A percentile compares a stretch with the other conserved stretches of the same genome.
Evolutionary conservation across 495 filamentous ascomycete species (phyloP).

Genomic region (Daldinia childiae): DNA sequence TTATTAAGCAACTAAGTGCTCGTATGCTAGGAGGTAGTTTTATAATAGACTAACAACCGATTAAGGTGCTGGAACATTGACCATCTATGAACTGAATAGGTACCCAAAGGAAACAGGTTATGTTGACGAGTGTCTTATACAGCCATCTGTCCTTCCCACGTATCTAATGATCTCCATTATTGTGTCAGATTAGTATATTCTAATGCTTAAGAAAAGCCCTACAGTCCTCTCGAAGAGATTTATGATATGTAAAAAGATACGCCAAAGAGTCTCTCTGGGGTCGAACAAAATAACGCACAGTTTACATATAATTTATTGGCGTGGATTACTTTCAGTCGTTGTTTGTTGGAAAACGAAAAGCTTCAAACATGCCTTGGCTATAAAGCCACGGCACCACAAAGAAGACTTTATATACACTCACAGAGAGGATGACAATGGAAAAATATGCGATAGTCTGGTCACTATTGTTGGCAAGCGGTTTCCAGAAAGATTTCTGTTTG

Average conservation of each 20-base stretch:
- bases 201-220: background rate
- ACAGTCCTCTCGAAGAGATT: background rate
- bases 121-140: too few relatives aligned
- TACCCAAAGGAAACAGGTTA: too few relatives aligned
- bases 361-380: background rate
- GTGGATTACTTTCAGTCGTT: background rate
- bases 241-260: background rate
- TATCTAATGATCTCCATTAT: too few relatives aligned
- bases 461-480: background rate
- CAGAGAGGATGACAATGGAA: background rate
- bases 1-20: too few relatives aligned
- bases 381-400: background rate
- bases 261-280: background rate
- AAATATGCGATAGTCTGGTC: background rate
- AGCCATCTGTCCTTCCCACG: too few relatives aligned
- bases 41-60: too few relatives aligned
- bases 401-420: background rate
- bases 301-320: background rate
- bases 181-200: too few relatives aligned
- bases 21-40: too few relatives aligned
- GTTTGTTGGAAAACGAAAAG: background rate
- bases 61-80: too few relatives aligned
- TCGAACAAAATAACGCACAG: background rate
- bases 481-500: too few relatives aligned
- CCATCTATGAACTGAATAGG: too few relatives aligned